These are phyloP conservation scores for Lactarius evosmus DNA, from an alignment of 768 basidiomycete genomes.

Conservation along the genomic window DNA sequence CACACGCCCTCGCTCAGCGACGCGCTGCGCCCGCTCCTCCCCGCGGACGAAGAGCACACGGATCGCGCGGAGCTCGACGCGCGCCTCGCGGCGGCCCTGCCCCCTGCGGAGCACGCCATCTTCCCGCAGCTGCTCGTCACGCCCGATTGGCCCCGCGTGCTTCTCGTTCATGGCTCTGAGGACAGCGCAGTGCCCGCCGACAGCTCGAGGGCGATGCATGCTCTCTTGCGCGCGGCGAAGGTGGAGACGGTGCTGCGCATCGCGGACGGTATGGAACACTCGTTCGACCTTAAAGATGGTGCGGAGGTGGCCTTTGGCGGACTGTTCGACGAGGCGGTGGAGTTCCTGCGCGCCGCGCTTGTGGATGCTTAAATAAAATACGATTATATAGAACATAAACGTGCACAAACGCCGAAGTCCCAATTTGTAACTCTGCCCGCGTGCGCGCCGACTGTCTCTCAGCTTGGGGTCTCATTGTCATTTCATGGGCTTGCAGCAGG, in stretches of 20 bases:
- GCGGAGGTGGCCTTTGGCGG: conserved; percentile 43
- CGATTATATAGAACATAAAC: no score
- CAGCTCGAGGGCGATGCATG: conserved; percentile 42
- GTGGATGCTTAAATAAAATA: not conserved
- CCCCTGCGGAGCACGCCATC: conserved; percentile 35
- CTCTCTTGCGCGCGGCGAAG: conserved; percentile 37
- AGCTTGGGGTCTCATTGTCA: no score
- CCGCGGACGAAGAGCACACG: not conserved
- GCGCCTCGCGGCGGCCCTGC: conserved; percentile 28
- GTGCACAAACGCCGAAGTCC: no score
- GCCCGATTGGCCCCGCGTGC: conserved; percentile 43
- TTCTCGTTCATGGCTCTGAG: conserved; percentile 46
- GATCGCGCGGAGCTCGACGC: not conserved
- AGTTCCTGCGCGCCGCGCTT: conserved; percentile 30
- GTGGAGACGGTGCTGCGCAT: conserved; percentile 39
- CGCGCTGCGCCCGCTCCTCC: conserved; percentile 35
- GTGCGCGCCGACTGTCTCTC: no score
- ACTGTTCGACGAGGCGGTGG: conserved; percentile 37
- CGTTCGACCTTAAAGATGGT: conserved; percentile 49
- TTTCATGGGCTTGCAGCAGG: no score
- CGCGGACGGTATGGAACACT: conserved; percentile 48
- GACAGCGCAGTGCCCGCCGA: conserved; percentile 46
- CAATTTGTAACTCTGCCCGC: no score
- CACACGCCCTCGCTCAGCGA: conserved; percentile 48
- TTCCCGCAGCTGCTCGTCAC: conserved; percentile 47